Evolutionary conservation across 139 green algal species (phyloP), one percentile per base, ranked within the genome.

Genomic region (Zygnema cylindricum): DNA sequence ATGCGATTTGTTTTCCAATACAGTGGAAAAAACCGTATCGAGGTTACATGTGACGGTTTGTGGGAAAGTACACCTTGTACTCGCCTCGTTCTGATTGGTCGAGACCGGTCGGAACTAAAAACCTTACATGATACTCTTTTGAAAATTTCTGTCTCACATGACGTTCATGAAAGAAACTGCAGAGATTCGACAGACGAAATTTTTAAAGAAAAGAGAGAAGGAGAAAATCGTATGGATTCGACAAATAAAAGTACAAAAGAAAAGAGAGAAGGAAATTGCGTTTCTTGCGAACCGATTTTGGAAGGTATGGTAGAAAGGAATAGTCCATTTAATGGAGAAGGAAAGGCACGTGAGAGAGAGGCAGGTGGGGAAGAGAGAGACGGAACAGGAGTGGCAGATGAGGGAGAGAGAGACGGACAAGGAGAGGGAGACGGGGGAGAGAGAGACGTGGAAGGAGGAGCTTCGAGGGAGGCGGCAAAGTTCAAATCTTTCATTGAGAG

Each of bases 21-120:
- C 71, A 79, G 71, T 16, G 71, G 71, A 43, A 41, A 43, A 3
- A 7, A 16, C 11, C 71, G 71, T 41, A 11, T 11, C 7, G 71
- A 79, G 16, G 7, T 43, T 7, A 43, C 38, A 23, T 3, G 7
- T 16, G 16, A 11, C 36, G 3, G 71, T 3, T 11, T 23, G 21
- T 86, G 78, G 78, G 78, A 86, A 38, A 76, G 78, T 41, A 38
- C 78, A 3, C 78, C 78, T 40, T 30, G 39, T 25, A 77, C 49
- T 23, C 42, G 39, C 39, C 38, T 86, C 1, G 78, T 86, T 55
- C 78, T 86, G 49, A 86, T 86, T 86, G 78, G 78, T 25, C 78
- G 43, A 38, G 78, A 86, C 78, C 39, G 23, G n/a, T 39, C 36
- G 35, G 78, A 86, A 41, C 78, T 86, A 41, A 25, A 23, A 69